Evolutionary conservation across 2,329 filamentous ascomycete genomes (phyloP).

Genomic region (Fusarium buxicola): DNA sequence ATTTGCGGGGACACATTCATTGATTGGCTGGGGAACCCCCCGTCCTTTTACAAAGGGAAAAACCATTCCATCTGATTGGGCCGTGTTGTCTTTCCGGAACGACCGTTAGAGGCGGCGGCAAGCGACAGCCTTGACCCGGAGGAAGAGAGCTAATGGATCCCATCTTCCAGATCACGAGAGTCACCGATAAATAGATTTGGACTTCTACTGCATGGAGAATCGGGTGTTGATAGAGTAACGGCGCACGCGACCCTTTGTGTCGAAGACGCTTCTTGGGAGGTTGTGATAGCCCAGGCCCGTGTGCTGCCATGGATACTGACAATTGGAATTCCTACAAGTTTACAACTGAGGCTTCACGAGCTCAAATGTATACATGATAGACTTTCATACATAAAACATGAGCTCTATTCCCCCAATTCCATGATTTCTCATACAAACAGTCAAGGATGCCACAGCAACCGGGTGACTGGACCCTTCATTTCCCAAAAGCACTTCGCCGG

Average conservation of each 20-base stretch:
- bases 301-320: too few relatives aligned
- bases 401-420: too few relatives aligned
- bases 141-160: slow-evolving; percentile 11
- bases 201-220: not conserved
- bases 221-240: not conserved
- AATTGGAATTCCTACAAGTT: too few relatives aligned
- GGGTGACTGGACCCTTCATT: not conserved
- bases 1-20: slow-evolving; percentile 10
- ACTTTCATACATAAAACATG: not conserved
- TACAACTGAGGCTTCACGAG: too few relatives aligned
- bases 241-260: slow-evolving; percentile 5
- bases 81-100: not conserved
- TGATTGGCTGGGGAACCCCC: slow-evolving; percentile 15
- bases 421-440: too few relatives aligned
- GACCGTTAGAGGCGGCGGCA: slow-evolving; percentile 14
- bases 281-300: too few relatives aligned
- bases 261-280: not conserved
- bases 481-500: not conserved
- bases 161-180: slow-evolving; percentile 11
- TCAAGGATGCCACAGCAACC: not conserved
- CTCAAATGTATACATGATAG: too few relatives aligned
- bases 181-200: slow-evolving; percentile 14
- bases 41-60: slow-evolving; percentile 12
- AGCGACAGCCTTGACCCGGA: slow-evolving; percentile 10
- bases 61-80: slow-evolving; percentile 28